Evolutionary conservation across 148 eudicot species (phyloP), one percentile per base, ranked within the genome.

Genomic region (Rhododendron griersonianum): DNA sequence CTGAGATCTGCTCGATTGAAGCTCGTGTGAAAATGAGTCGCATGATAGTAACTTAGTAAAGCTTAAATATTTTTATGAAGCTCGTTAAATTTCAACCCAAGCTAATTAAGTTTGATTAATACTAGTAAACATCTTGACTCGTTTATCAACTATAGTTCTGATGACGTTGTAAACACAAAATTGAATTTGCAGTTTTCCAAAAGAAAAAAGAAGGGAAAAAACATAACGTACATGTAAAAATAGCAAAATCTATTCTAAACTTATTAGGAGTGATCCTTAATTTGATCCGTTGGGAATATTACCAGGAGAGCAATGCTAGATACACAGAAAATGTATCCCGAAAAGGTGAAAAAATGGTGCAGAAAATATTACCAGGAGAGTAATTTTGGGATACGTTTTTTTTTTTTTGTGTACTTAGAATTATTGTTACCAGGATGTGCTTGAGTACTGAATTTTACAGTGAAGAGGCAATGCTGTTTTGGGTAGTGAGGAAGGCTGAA

Each of bases 371-470:
- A 6, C 1, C 44, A 41, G 44, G 44, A 41, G 44, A 41, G 44
- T 41, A 41, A 41, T 41, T 41, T 41, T 7, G 44, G 7, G 44
- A 41, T 41, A 41, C 44, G 44, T 41, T 41, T 41, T 41, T 41
- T 41, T 41, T 41, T 41, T 41, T 41, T 41, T 41, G 7, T 41
- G 7, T 41, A 5, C 44, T 41, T 5, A 41, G 44, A 41, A 41
- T 41, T 41, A 41, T 41, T 53, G 15, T 86, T 92, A 95, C 96
- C 98, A 28, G 97, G 96, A 90, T 88, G 85, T 15, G 96, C 71
- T 67, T 83, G 82, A 9, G 73, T 25, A 23, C 69, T 39, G 83
- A 65, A 44, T 67, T 88, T 87, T 51, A 87, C 89, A 33, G 63
- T 84, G 90, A 95, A 95, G 33, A 84, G 87, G 82, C 98, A 95